These are phyloP conservation scores for Globisporangium recalcitrans DNA, from an alignment of 352 stramenopile species.

Conservation along the genomic window DNA sequence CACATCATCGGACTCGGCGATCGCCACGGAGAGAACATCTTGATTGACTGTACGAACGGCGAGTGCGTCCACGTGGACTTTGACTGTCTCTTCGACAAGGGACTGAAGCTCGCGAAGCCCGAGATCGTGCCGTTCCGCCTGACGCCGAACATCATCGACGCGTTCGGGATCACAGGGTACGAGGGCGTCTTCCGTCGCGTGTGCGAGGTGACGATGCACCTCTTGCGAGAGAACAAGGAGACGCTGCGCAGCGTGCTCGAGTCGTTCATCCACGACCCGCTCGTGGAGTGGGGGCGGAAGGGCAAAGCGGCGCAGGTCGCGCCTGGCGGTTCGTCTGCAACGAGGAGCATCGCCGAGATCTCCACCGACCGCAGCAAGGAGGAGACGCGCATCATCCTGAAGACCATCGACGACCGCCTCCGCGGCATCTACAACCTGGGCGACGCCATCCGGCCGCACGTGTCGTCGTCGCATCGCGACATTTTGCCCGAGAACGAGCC, in stretches of 20 bases:
- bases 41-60: conserved; percentile 96
- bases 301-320: conserved; percentile 56
- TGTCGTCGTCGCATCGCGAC: conserved; percentile 59
- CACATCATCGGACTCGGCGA: conserved; percentile 93
- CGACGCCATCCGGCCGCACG: conserved; percentile 64
- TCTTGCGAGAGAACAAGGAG: conserved; percentile 95
- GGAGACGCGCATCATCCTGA: conserved; percentile 84
- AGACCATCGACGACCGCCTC: conserved; percentile 90
- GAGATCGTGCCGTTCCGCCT: conserved; percentile 99
- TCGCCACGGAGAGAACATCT: conserved; percentile 99
- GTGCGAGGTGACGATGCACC: conserved; percentile 87
- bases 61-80: conserved; percentile 99
- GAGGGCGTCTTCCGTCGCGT: conserved; percentile 93
- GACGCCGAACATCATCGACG: conserved; percentile 99
- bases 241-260: conserved; percentile 98
- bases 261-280: conserved; percentile 98
- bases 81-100: conserved; percentile 99
- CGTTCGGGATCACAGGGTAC: conserved; percentile 96
- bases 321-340: conserved; percentile 14
- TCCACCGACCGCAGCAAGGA: conserved; percentile 76
- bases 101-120: conserved; percentile 91
- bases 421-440: conserved; percentile 90
- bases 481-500: conserved; percentile 76
- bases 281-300: conserved; percentile 88
- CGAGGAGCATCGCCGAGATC: conserved; percentile 40